A percentile compares a stretch with the other conserved stretches of the same genome.
phyloP scores from a whole-genome alignment of 768 basidiomycete genomes.

The Tricholoma saponaceum region DNA sequence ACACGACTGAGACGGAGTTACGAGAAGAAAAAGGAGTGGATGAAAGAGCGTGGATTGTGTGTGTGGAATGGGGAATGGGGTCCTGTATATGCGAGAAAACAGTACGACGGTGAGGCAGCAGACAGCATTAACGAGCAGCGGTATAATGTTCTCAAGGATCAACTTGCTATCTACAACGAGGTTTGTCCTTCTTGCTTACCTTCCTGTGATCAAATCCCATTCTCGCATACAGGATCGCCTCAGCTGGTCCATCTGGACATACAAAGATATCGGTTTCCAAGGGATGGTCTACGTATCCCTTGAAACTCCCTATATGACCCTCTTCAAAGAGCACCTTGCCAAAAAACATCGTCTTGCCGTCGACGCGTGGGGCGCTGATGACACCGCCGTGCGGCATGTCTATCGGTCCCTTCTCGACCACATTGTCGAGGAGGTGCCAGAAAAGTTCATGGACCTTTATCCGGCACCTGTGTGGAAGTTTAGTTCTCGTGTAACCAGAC shows the following conservation, averaged over 20 bases:
- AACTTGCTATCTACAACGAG: conserved; percentile 67
- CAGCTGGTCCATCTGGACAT: conserved; percentile 86
- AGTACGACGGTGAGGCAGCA: conserved; percentile 54
- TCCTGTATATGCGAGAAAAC: conserved; percentile 71
- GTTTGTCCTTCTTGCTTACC: conserved; percentile 21
- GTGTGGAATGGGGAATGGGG: conserved; percentile 86
- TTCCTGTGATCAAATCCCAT: conserved; percentile 23
- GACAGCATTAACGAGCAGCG: conserved; percentile 63
- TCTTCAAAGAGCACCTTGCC: conserved; percentile 63
- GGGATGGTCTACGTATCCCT: conserved; percentile 76
- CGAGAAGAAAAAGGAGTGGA: conserved; percentile 72
- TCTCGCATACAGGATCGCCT: conserved; percentile 50
- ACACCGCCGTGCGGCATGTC: conserved; percentile 45
- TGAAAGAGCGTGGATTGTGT: conserved; percentile 61
- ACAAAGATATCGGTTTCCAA: conserved; percentile 85
- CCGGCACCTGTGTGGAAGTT: conserved; percentile 65
- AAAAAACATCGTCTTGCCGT: conserved; percentile 77
- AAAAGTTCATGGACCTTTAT: conserved; percentile 51
- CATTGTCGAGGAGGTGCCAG: conserved; percentile 51
- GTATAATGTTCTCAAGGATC: conserved; percentile 67
- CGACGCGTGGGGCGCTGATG: conserved; percentile 78
- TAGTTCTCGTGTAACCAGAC: conserved; percentile 46
- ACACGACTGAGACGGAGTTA: conserved; percentile 52
- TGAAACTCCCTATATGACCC: conserved; percentile 67
- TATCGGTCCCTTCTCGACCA: conserved; percentile 67